Conservation (phyloP, 345 rosid species). For the Tarenaya hassleriana region DNA sequence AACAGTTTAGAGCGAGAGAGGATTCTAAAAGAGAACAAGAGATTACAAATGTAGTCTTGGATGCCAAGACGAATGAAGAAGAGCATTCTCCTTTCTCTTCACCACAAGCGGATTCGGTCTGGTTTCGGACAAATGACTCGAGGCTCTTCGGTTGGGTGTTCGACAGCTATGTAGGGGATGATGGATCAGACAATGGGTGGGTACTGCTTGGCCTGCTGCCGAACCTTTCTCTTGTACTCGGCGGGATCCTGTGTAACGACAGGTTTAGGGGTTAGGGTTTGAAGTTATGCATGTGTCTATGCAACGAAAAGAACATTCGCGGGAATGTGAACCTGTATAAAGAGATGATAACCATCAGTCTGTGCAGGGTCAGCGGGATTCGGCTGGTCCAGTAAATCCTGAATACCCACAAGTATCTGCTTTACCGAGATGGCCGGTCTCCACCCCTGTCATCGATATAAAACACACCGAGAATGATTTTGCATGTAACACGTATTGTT, state of each 20-base stretch:
- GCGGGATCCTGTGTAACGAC: not conserved
- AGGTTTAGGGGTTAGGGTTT: not conserved
- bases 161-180: too few relatives aligned
- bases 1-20: too few relatives aligned
- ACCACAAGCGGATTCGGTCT: too few relatives aligned
- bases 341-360: conserved; percentile 85
- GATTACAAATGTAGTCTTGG: too few relatives aligned
- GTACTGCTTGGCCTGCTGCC: not conserved
- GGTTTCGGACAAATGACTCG: too few relatives aligned
- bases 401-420: conserved; percentile 87
- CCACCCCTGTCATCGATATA: conserved; percentile 95
- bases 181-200: not conserved
- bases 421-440: conserved; percentile 88
- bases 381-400: conserved; percentile 82
- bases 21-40: too few relatives aligned
- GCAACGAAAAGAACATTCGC: too few relatives aligned
- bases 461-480: conserved; percentile 6
- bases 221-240: not conserved
- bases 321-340: conserved; percentile 89
- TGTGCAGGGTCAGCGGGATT: conserved; percentile 88
- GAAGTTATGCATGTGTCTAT: too few relatives aligned
- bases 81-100: too few relatives aligned
- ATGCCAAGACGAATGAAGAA: too few relatives aligned
- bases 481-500: too few relatives aligned
- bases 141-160: too few relatives aligned